Base-by-base conservation (phyloP, 2,329 filamentous ascomycete genomes). In the Teratosphaeria epicoccoides region DNA sequence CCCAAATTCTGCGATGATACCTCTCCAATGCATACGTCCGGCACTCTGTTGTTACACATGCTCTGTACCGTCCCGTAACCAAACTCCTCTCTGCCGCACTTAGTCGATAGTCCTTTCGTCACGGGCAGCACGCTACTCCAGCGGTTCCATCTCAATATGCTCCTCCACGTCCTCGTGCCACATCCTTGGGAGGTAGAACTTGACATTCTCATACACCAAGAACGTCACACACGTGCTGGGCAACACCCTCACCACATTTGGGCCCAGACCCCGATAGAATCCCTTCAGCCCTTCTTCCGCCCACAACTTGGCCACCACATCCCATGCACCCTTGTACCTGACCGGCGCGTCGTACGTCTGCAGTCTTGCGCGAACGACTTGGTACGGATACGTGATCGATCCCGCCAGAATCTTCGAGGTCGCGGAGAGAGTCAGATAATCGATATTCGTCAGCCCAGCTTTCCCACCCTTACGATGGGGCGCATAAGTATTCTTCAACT, bases 201-300 rank as follows among this genome's bases (percentile, higher is more conserved):
- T 89, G 54, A 85, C 84, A 69, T 97, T 97, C 74, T 98, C 93
- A 70, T 97, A 97, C 23, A 97, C 90, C 61, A 98, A 70, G 66
- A 98, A 97, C 1, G 91, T 97, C 50, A 96, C 88, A 80, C 93
- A 95, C 3, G 93, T 97, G 26, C 89, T 90, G 3, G 93, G 93
- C 68, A 98, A 76, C 24, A 97, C 93, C 55, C 93, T 80, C 49
- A 95, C 75, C n/a, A 95, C 78, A 59, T 91, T 95, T 0, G 91
- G 90, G 40, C 88, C 82, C 52, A 97, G 73, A 1, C 93, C 93
- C 58, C 90, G 88, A 70, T 97, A 98, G 70, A 96, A 97, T 0
- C 91, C 91, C 9, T 78, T 73, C 26, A 86, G 54, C 0, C 93
- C 90, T 65, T 96, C 90, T 59, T 87, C 84, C 50, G 65, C 72